Evolutionary conservation across 2,329 filamentous ascomycete genomes (phyloP), one percentile per base, ranked within the genome.

Genomic region (Colletotrichum phormii): DNA sequence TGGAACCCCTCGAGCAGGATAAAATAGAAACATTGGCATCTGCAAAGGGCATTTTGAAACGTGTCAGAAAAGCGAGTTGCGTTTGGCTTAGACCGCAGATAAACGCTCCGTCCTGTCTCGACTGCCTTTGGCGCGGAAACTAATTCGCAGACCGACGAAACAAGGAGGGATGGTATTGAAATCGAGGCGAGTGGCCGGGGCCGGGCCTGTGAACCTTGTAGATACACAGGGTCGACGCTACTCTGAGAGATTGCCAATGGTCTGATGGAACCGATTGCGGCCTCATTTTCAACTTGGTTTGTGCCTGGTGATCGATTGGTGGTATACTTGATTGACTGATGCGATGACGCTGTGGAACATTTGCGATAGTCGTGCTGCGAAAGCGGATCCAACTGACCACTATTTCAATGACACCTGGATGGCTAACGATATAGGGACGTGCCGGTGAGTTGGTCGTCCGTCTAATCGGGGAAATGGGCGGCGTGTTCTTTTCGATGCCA

Each of bases 71-170:
- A 54, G 59, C 22, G 54, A 63, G 26, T 59, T 66, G 53, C 22
- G 31, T 49, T 62, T 60, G 24, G 61, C 62, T 60, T 58, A 54
- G 67, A 46, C 71, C 62, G 62, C 67, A 58, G 57, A 67, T 73
- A 72, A 57, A 73, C 62, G 68, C 59, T 72, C 57, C 68, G 71
- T 73, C 62, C 67, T 62, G 62, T 63, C 35, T 62, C 35, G 66
- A 69, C 60, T 53, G 60, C 67, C 46, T 73, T 64, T 73, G 66
- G 61, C 71, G 71, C 66, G 55, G 55, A 73, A 65, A 61, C 55
- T 62, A 58, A 71, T 58, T 67, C 71, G 55, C 35, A 42, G 60
- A 71, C 67, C 66, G 60, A 71, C 61, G 49, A 62, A 61, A 61
- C 61, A 57, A 35, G 71, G 66, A 69, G 54, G 15, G 54, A 69